Base-by-base conservation (phyloP, 2,329 filamentous ascomycete genomes). In the Diaporthe sp. region DNA sequence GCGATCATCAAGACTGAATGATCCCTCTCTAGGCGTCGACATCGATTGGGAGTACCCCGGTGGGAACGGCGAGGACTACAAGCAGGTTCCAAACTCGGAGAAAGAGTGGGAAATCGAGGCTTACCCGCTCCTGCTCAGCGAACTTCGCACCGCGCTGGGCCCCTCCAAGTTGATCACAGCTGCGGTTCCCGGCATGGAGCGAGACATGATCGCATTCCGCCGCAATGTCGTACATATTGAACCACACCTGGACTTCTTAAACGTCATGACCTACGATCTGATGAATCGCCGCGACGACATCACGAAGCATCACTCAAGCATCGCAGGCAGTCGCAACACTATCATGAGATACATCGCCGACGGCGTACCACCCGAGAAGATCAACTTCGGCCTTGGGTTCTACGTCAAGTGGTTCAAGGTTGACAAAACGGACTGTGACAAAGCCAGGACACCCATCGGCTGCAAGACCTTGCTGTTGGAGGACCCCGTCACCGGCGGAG, bases 41-140 rank as follows among this genome's bases (percentile, higher is more conserved):
- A 87, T 94, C 57, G 93, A 94, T 79, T 94, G 93, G 92, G 92
- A 90, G 76, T 91, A 87, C 68, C 83, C 85, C 1, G 89, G 88
- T 22, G 92, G 93, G 51, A 94, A 94, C 78, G 92, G 92, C 44
- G 87, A 91, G 42, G 92, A 94, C 82, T 94, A 94, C 85, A 93
- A 90, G 79, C 79, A 86, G 65, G 84, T 88, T 6, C 89, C 92
- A 42, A 94, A 94, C 81, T 84, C 84, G 0, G 81, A 87, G 59
- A 93, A 92, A 79, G 83, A 82, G 1, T 87, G 87, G 81, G 91
- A 94, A 81, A 89, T 94, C 72, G 83, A 87, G 31, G 89, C 89
- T 0, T 94, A 89, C 78, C 92, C 92, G 0, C 85, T 89, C 55
- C 85, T 94, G 8, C 86, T 94, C 7, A 81, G 86, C 25, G 90